A percentile compares a stretch with the other conserved stretches of the same genome.
Evolutionary conservation across 2,329 filamentous ascomycete species (phyloP).

Genomic region (Colletotrichum aenigma): DNA sequence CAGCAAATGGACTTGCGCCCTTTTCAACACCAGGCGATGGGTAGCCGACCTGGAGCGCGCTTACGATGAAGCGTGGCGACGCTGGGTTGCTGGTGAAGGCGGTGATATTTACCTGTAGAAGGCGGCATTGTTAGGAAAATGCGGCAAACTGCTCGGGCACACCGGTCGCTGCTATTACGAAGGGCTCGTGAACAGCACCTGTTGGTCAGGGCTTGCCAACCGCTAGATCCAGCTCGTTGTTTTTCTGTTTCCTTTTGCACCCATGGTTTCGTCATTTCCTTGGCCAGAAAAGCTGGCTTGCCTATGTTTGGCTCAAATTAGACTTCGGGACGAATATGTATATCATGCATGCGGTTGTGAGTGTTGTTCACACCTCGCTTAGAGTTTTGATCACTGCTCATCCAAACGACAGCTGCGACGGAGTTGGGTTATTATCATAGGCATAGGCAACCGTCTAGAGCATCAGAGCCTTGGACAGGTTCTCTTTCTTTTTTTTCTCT

Average conservation of each 20-base stretch:
- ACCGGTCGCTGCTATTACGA: neutral
- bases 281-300: neutral
- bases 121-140: neutral
- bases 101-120: constrained; percentile 84
- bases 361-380: neutral
- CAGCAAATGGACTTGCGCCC: constrained; percentile 80
- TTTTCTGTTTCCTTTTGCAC: neutral
- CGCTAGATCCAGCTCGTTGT: neutral
- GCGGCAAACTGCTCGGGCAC: neutral
- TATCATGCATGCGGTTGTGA: neutral
- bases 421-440: neutral
- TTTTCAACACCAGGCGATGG: constrained; percentile 94
- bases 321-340: neutral
- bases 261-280: neutral
- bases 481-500: neutral
- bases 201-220: neutral
- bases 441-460: neutral
- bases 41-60: constrained; percentile 86
- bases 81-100: constrained; percentile 85
- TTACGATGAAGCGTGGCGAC: constrained; percentile 86
- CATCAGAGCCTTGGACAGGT: neutral
- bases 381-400: neutral
- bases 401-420: neutral
- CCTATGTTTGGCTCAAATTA: neutral
- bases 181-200: neutral